Base-by-base conservation (phyloP, 2,329 filamentous ascomycete genomes). In the Ophiostoma pallidulum region DNA sequence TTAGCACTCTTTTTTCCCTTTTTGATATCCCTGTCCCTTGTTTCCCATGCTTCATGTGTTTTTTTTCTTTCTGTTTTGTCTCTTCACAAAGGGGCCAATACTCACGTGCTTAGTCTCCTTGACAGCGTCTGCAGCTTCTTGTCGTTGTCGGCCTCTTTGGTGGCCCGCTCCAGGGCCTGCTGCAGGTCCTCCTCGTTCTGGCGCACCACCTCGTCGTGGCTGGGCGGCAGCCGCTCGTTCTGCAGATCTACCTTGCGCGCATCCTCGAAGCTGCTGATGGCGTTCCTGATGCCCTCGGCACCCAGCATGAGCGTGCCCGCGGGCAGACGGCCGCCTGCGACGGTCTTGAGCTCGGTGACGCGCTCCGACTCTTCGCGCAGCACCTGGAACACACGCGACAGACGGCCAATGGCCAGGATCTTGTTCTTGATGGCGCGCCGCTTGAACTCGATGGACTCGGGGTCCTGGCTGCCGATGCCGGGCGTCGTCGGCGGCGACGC, bases 401-500 rank as follows among this genome's bases (percentile, higher is more conserved):
- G 75, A 57, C 92, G 87, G 26, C 92, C 92, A 60, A 98, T 98
- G 51, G 92, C 92, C 58, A 98, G 72, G 62, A 98, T 97, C 75
- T 98, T 98, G 81, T 98, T 98, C 77, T 97, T 97, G 77, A 98
- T 95, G 4, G 90, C 90, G 39, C 90, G 83, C 60, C 92, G 80
- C 76, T 96, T 97, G 73, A 84, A 91, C 64, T 98, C 92, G 58
- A 84, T 87, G 9, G 86, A 82, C 58, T 97, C 89, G 12, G 85
- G 82, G 59, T 97, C 91, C 48, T 39, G 14, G 31, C 45, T 47
- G 22, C 37, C 40, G 2, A 52, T 37, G 16, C 52, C 61, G 9
- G 67, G 64, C 4, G 71, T 68, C 39, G 82, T 66, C 2, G 89
- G 80, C 31, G 91, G 88, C 10, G 91, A 94, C 9, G 77, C 66